Conservation (phyloP, 805 yeast species). For the Candida awuae region DNA sequence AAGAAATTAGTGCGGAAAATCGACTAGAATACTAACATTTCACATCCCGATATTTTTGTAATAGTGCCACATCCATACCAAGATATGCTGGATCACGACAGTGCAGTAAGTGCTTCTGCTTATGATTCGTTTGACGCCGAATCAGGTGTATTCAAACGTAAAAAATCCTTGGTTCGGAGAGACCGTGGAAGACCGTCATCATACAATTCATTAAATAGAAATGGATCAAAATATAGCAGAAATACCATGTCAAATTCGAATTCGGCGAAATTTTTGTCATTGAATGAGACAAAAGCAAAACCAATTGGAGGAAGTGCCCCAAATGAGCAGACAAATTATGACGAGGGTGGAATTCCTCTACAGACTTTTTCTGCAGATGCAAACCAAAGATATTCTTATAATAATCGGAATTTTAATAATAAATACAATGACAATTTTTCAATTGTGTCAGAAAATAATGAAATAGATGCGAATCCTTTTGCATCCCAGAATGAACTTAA, state of each 20-base stretch:
- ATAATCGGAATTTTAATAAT: background rate
- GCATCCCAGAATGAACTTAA: background rate
- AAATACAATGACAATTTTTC: background rate
- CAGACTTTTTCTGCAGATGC: conserved; percentile 1
- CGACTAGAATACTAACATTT: background rate
- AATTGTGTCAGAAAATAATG: background rate
- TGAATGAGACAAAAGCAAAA: background rate
- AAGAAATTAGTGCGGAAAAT: no score
- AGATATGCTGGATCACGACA: conserved; percentile 4
- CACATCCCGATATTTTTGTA: background rate
- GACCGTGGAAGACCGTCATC: conserved; percentile 50
- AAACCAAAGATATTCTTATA: background rate
- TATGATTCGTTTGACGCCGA: conserved; percentile 24
- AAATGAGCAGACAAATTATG: background rate
- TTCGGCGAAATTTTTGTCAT: conserved; percentile 4
- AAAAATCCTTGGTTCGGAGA: conserved; percentile 72
- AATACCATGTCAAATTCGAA: background rate
- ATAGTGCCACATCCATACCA: conserved; percentile 13
- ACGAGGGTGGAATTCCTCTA: conserved; percentile 5
- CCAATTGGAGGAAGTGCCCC: background rate
- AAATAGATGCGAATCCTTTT: conserved; percentile 4
- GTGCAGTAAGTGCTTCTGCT: background rate
- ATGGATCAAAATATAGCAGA: conserved; percentile 5
- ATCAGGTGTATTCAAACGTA: conserved; percentile 34
- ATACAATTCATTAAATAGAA: conserved; percentile 2